Percentiles rank a stretch among this genome's conserved stretches.
Conservation (phyloP, 768 basidiomycete genomes). For the Lactarius vividus region DNA sequence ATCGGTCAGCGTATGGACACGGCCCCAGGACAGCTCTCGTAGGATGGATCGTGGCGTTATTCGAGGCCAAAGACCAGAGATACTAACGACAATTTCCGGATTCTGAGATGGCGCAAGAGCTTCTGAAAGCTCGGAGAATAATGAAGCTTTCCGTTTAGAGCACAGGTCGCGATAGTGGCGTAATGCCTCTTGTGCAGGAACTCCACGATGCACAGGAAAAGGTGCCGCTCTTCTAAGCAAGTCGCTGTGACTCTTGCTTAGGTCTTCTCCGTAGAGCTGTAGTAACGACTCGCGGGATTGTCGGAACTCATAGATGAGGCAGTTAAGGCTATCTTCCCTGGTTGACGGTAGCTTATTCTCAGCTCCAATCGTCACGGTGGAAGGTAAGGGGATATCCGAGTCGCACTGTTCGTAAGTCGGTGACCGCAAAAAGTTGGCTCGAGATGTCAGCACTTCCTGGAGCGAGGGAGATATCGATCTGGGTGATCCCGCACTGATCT, state of each 20-base stretch:
- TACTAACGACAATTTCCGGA: neutral
- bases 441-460: neutral
- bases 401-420: neutral
- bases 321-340: neutral
- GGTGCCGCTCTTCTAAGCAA: neutral
- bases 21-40: slow-evolving; percentile 30
- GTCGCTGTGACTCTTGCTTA: neutral
- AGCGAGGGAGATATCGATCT: neutral
- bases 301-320: slow-evolving; percentile 7
- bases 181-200: neutral
- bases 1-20: slow-evolving; percentile 5
- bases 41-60: slow-evolving; percentile 11
- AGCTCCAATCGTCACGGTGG: neutral
- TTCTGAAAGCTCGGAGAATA: neutral
- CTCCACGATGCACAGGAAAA: neutral
- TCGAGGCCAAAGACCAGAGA: slow-evolving; percentile 17
- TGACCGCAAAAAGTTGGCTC: neutral
- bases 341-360: neutral
- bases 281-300: neutral
- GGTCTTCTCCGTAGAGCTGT: slow-evolving; percentile 13
- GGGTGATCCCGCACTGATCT: neutral
- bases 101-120: slow-evolving; percentile 3
- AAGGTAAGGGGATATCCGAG: no score
- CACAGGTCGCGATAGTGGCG: neutral
- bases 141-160: neutral